A percentile compares a stretch with the other conserved stretches of the same genome.
Conservation (phyloP, 1,139 yeast genomes). For the Sporopachydermia cereana region DNA sequence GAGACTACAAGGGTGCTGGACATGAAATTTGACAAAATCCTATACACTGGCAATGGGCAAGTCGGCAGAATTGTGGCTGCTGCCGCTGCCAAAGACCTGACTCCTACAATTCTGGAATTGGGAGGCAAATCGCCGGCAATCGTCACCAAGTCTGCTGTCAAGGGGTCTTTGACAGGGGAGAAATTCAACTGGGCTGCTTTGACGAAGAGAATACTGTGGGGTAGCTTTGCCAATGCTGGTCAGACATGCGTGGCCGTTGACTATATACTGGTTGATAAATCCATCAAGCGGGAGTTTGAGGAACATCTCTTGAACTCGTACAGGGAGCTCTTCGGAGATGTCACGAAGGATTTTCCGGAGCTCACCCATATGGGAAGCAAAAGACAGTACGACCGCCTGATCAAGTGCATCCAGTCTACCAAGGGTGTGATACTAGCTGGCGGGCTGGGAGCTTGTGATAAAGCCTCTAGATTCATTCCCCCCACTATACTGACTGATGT, state of each 20-base stretch:
- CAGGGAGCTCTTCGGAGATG: slow-evolving; percentile 32
- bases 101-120: slow-evolving; percentile 73
- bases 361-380: slow-evolving; percentile 57
- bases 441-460: slow-evolving; percentile 42
- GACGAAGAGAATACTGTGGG: slow-evolving; percentile 68
- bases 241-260: slow-evolving; percentile 90
- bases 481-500: slow-evolving; percentile 66
- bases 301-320: slow-evolving; percentile 32
- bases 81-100: slow-evolving; percentile 74
- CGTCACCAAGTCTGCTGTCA: slow-evolving; percentile 39
- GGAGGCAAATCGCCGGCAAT: slow-evolving; percentile 93
- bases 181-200: slow-evolving; percentile 29
- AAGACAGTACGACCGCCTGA: slow-evolving; percentile 43
- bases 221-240: slow-evolving; percentile 72
- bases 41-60: slow-evolving; percentile 71
- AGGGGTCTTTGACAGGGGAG: neutral
- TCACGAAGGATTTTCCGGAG: slow-evolving; percentile 24
- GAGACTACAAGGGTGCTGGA: slow-evolving; percentile 60
- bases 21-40: slow-evolving; percentile 66
- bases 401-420: slow-evolving; percentile 35
- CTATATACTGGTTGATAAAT: slow-evolving; percentile 56
- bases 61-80: slow-evolving; percentile 73
- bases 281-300: slow-evolving; percentile 43
- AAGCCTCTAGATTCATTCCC: slow-evolving; percentile 39
- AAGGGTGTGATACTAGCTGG: slow-evolving; percentile 43